Conservation (phyloP, 2,329 filamentous ascomycete species). For the Aspergillus melleus region DNA sequence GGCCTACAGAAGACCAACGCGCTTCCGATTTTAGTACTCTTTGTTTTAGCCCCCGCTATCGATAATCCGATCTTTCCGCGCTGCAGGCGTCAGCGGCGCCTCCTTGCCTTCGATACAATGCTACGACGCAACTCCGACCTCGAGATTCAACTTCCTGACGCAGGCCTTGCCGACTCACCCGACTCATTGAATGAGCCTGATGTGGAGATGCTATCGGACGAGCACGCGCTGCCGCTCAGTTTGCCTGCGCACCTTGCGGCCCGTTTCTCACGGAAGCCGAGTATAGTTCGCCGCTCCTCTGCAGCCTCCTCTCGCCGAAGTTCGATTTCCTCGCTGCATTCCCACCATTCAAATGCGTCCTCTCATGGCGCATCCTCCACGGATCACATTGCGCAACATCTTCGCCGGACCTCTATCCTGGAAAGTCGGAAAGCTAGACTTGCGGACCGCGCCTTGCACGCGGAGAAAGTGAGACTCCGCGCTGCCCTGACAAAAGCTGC, state of each 20-base stretch:
- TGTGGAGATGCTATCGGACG: conserved; percentile 45
- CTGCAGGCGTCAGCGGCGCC: conserved; percentile 51
- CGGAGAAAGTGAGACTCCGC: conserved; percentile 64
- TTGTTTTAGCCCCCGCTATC: conserved; percentile 11
- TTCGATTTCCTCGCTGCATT: conserved; percentile 64
- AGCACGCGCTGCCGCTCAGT: conserved; percentile 42
- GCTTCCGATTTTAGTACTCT: neutral
- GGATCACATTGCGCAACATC: conserved; percentile 64
- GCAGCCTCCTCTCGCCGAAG: conserved; percentile 64
- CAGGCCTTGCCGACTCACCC: conserved; percentile 26
- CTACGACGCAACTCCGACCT: conserved; percentile 46
- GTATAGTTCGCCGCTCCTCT: conserved; percentile 59
- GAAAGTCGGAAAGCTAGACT: conserved; percentile 64
- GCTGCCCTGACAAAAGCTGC: conserved; percentile 63
- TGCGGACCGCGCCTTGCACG: conserved; percentile 65
- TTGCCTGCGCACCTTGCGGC: conserved; percentile 63
- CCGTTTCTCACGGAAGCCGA: conserved; percentile 59
- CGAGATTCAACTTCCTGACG: conserved; percentile 42
- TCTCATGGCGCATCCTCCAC: conserved; percentile 53
- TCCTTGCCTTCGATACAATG: conserved; percentile 25
- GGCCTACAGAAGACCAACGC: neutral
- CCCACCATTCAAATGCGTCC: conserved; percentile 57
- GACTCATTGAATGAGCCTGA: conserved; percentile 33
- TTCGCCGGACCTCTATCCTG: conserved; percentile 65
- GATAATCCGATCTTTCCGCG: conserved; percentile 15